These are phyloP conservation scores for Sarocladium strictum DNA, from an alignment of 2,329 filamentous ascomycete genomes.

Conservation along the genomic window DNA sequence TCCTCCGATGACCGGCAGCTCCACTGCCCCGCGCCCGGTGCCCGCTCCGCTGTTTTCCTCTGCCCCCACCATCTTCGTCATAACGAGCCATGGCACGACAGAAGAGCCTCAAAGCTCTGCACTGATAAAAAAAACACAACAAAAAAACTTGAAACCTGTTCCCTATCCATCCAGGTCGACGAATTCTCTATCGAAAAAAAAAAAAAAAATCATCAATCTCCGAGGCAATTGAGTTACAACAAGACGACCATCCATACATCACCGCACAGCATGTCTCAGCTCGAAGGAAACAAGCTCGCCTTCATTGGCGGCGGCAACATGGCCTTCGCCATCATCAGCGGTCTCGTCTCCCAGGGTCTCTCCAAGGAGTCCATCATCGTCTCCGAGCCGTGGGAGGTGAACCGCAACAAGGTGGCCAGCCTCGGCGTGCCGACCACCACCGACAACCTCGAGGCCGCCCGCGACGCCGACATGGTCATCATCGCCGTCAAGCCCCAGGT, in stretches of 20 bases:
- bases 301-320: slow-evolving; percentile 45
- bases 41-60: background rate
- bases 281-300: slow-evolving; percentile 27
- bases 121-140: slow-evolving; percentile 2
- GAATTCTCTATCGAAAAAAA: too few relatives aligned
- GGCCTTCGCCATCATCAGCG: slow-evolving; percentile 46
- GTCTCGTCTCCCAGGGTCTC: slow-evolving; percentile 37
- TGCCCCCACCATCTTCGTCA: slow-evolving; percentile 8
- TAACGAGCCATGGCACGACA: background rate
- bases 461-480: slow-evolving; percentile 39
- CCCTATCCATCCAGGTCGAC: background rate
- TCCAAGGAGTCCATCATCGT: slow-evolving; percentile 39
- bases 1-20: background rate
- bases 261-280: slow-evolving; percentile 18
- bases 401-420: slow-evolving; percentile 41
- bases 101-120: background rate
- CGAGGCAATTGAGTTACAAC: too few relatives aligned
- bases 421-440: slow-evolving; percentile 40
- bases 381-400: slow-evolving; percentile 46
- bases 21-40: slow-evolving; percentile 1
- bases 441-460: slow-evolving; percentile 38
- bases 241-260: too few relatives aligned
- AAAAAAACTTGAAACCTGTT: background rate
- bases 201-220: too few relatives aligned
- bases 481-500: slow-evolving; percentile 48